Conservation (phyloP, 2,329 filamentous ascomycete genomes). For the Cercospora sp. region DNA sequence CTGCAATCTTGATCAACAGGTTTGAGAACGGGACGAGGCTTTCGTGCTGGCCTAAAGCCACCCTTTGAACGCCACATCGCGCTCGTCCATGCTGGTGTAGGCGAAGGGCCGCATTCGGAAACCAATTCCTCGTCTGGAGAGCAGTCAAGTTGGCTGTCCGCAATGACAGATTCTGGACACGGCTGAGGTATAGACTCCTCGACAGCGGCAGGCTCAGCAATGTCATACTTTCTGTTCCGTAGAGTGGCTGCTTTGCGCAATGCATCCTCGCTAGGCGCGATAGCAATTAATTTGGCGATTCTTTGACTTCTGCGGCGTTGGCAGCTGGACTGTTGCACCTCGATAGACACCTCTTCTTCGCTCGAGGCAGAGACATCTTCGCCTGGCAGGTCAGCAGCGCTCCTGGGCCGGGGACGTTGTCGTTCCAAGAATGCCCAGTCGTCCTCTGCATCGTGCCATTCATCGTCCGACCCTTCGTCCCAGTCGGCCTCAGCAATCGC, state of each 20-base stretch:
- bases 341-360: conserved; percentile 13
- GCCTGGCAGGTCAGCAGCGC: not conserved
- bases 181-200: conserved; percentile 20
- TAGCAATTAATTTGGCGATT: conserved; percentile 14
- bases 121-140: not conserved
- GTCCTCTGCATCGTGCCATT: conserved; percentile 22
- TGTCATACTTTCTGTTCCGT: conserved; percentile 16
- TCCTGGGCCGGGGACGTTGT: not conserved
- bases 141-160: conserved; percentile 18
- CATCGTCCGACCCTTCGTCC: conserved; percentile 5
- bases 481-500: not conserved
- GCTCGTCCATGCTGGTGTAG: conserved; percentile 32
- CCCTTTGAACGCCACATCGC: conserved; percentile 28
- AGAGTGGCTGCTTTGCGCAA: conserved; percentile 24
- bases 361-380: not conserved
- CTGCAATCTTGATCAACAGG: conserved; percentile 31
- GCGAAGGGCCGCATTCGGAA: conserved; percentile 27
- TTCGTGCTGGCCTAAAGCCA: conserved; percentile 21
- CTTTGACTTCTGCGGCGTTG: conserved; percentile 18
- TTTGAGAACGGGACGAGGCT: conserved; percentile 11
- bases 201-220: not conserved
- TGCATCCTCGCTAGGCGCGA: conserved; percentile 27
- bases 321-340: conserved; percentile 27
- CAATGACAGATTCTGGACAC: conserved; percentile 19
- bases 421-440: conserved; percentile 21